These are phyloP conservation scores for Silene uniflora DNA, from an alignment of 148 eudicot species.

Conservation along the genomic window DNA sequence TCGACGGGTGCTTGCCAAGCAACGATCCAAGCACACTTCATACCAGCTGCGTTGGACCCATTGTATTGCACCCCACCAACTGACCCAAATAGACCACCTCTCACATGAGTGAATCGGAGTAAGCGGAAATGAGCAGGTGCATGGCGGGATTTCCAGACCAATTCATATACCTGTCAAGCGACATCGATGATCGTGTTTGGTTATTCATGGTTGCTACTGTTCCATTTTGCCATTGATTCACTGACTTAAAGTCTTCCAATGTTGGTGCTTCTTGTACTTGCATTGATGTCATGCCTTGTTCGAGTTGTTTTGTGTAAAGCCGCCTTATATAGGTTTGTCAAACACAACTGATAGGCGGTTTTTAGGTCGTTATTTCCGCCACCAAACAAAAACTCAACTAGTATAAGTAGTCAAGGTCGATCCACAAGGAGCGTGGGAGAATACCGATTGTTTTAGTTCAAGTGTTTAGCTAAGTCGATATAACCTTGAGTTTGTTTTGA, in stretches of 20 bases:
- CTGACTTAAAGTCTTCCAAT: too few species aligned
- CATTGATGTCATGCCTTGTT: background rate
- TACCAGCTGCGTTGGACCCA: background rate
- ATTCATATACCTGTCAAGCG: background rate
- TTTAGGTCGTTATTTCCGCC: too few species aligned
- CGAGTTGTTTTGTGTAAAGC: too few species aligned
- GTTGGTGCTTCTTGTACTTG: background rate
- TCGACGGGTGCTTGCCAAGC: slow-evolving; percentile 10
- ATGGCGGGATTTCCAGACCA: slow-evolving; percentile 3
- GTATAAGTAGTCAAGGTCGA: too few species aligned
- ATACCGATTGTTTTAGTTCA: too few species aligned
- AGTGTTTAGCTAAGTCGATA: too few species aligned
- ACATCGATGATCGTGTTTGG: background rate
- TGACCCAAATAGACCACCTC: slow-evolving; percentile 6
- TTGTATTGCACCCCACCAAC: background rate
- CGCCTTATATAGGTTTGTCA: too few species aligned
- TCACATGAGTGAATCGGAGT: background rate
- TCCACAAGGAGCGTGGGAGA: too few species aligned
- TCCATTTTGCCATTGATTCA: slow-evolving; percentile 9
- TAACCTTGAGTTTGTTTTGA: too few species aligned
- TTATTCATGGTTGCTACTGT: background rate
- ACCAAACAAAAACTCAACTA: too few species aligned
- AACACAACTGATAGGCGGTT: too few species aligned
- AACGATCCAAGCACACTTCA: slow-evolving; percentile 1
- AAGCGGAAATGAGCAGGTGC: background rate